These are phyloP conservation scores for Aspergillus uvarum DNA, from an alignment of 2,329 filamentous ascomycete genomes.

Conservation along the genomic window DNA sequence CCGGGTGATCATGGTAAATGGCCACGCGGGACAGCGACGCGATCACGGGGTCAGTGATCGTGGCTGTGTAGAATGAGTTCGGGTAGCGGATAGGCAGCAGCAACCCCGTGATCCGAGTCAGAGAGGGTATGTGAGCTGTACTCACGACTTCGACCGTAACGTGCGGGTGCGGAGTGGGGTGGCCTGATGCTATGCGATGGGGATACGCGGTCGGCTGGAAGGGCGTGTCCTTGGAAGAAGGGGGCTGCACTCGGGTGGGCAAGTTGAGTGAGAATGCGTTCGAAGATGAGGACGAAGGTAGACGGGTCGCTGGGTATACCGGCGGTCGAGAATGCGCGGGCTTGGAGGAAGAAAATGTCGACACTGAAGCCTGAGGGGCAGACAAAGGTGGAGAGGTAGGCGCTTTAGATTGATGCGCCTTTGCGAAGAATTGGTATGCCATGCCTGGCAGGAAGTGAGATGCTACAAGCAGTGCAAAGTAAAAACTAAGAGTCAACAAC, in stretches of 20 bases:
- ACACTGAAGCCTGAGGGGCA: conserved; percentile 17
- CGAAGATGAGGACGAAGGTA: conserved; percentile 27
- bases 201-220: conserved; percentile 33
- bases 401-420: conserved; percentile 30
- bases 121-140: conserved; percentile 54
- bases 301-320: conserved; percentile 32
- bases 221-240: conserved; percentile 24
- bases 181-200: conserved; percentile 26
- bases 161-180: conserved; percentile 46
- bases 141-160: conserved; percentile 55
- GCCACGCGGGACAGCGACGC: conserved; percentile 59
- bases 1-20: conserved; percentile 53
- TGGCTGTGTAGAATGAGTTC: conserved; percentile 61
- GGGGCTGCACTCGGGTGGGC: conserved; percentile 24
- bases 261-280: conserved; percentile 17
- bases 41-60: conserved; percentile 54
- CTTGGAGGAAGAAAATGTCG: conserved; percentile 17
- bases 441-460: conserved; percentile 19
- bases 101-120: conserved; percentile 58
- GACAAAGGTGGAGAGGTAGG: conserved; percentile 26
- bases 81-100: conserved; percentile 63
- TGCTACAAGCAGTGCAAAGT: background rate
- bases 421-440: conserved; percentile 42
- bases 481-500: background rate
- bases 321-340: conserved; percentile 26